Evolutionary conservation across 805 yeast species (phyloP).

Genomic region (Vanderwaltozyma polyspora): DNA sequence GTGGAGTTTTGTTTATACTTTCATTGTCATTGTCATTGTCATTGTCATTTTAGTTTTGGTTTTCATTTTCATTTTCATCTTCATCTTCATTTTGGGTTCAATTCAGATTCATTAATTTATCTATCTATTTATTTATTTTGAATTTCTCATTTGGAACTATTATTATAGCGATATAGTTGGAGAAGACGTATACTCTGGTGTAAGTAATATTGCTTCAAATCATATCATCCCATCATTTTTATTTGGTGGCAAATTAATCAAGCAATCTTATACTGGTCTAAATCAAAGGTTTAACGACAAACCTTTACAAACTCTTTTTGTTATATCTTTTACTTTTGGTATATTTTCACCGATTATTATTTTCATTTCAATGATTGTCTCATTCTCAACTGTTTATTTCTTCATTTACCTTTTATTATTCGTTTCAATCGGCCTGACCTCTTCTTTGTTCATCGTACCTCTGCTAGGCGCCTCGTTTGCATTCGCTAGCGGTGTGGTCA

Average conservation of each 20-base stretch:
- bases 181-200: not conserved
- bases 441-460: slow-evolving; percentile 21
- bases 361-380: slow-evolving; percentile 9
- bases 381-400: slow-evolving; percentile 15
- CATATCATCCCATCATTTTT: not conserved
- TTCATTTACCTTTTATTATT: slow-evolving; percentile 17
- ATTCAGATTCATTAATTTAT: no score
- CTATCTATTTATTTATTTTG: no score
- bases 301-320: slow-evolving; percentile 16
- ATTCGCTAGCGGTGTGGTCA: slow-evolving; percentile 21
- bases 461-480: slow-evolving; percentile 17
- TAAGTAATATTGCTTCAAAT: not conserved
- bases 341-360: not conserved
- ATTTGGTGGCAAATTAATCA: slow-evolving; percentile 1
- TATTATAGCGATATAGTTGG: slow-evolving; percentile 3
- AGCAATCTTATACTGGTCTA: slow-evolving; percentile 2
- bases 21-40: no score
- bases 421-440: slow-evolving; percentile 11
- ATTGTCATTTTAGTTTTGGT: no score
- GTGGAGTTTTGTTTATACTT: no score
- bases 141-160: no score
- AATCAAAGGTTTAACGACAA: slow-evolving; percentile 9
- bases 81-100: no score
- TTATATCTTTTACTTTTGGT: slow-evolving; percentile 1
- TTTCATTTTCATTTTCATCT: no score